Conservation (phyloP, 148 eudicot genomes). For the Pharnaceum exiguum region DNA sequence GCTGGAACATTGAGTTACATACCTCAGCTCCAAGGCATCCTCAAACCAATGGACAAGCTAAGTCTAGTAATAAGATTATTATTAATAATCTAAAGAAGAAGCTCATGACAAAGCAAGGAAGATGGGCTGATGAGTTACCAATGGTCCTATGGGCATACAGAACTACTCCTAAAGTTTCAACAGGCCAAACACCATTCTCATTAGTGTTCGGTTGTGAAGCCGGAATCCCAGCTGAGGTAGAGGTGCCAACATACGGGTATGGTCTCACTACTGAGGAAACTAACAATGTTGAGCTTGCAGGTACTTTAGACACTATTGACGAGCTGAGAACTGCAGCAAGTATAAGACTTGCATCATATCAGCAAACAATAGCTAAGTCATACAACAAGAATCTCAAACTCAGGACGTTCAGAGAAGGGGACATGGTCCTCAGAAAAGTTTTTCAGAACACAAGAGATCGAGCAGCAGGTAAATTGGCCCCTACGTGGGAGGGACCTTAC, state of each 20-base stretch:
- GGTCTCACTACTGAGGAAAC: neutral
- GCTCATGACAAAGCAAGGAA: neutral
- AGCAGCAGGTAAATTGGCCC: no score
- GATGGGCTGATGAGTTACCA: neutral
- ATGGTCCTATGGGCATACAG: neutral
- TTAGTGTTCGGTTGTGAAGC: neutral
- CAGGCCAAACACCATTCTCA: neutral
- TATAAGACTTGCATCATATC: no score
- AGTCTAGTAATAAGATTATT: neutral
- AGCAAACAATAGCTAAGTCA: no score
- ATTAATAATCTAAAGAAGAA: neutral
- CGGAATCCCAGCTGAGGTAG: neutral
- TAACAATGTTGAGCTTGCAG: neutral
- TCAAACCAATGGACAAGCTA: neutral
- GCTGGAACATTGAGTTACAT: no score
- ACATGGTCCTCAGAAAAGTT: no score
- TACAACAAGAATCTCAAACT: no score
- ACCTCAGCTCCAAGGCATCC: neutral
- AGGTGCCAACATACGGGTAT: no score
- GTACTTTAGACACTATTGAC: neutral
- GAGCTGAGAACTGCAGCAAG: no score
- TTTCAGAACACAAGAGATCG: no score
- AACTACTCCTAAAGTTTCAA: neutral
- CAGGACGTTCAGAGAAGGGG: no score
- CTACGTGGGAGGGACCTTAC: no score